Base-by-base conservation (phyloP, 495 filamentous ascomycete species). In the Physcia stellaris region DNA sequence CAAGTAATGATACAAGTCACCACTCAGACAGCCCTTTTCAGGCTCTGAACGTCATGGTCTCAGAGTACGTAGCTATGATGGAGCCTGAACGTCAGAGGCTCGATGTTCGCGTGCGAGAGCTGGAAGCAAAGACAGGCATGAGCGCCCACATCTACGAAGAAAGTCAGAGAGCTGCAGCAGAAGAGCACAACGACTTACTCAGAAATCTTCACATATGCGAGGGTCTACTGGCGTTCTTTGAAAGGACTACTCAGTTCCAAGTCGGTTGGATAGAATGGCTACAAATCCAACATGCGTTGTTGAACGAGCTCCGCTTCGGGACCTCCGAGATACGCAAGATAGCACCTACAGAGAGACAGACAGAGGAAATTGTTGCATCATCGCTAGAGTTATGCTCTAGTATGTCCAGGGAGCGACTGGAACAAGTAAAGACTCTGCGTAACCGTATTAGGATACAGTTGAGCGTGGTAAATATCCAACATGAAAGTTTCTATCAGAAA, bases 51-150 rank as follows among this genome's bases (percentile, higher is more conserved):
- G n/a, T 23, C 4, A 11, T 37, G 12, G 22, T 37, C n/a, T 37
- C 35, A 4, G 20, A 37, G 12, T 24, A 24, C 12, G 35, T 37
- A 2, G 35, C 20, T 4, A 13, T 24, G 11, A 24, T 37, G 21
- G 35, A 37, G 18, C 20, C 35, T 1, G 16, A 24, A 5, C 35
- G 35, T 0, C 35, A 37, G 15, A 9, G 4, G 4, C 6, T 37
- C n/a, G 35, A 37, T 15, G 35, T 37, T n/a, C 12, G 16, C 4
- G 9, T 37, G 4, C 35, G 35, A 24, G 17, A 37, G 19, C 11
- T 37, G 12, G 35, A 37, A 23, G 35, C 35, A 13, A 37, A 37
- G 19, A 37, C 35, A 27, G 35, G 35, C 35, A 37, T 37, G 35
- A 23, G 35, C 19, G 35, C 35, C 2, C 35, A 37, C 21, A 23